Conservation (phyloP, 2,329 filamentous ascomycete genomes). For the Neonectria sp. region DNA sequence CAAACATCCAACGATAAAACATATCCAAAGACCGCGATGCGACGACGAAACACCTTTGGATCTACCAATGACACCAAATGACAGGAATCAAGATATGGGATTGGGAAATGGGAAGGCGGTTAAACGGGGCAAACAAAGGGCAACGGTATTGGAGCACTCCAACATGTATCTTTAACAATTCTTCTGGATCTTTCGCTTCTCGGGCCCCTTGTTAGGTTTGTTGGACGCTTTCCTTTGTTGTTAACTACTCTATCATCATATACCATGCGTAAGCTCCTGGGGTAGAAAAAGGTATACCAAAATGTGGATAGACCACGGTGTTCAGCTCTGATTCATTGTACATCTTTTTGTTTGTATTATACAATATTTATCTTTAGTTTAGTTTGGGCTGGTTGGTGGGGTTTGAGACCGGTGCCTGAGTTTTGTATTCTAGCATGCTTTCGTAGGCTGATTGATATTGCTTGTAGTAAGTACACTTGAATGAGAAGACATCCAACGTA, state of each 20-base stretch:
- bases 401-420: background rate
- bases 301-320: conserved; percentile 48
- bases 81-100: conserved; percentile 28
- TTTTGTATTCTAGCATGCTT: background rate
- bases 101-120: conserved; percentile 22
- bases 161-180: conserved; percentile 38
- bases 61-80: conserved; percentile 25
- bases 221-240: conserved; percentile 30
- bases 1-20: conserved; percentile 21
- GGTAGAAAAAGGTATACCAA: conserved; percentile 51
- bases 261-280: conserved; percentile 46
- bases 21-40: conserved; percentile 21
- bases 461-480: background rate
- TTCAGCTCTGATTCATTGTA: conserved; percentile 36
- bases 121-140: conserved; percentile 22
- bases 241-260: conserved; percentile 39
- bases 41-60: conserved; percentile 26
- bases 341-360: conserved; percentile 27
- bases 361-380: conserved; percentile 17
- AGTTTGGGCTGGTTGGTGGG: background rate
- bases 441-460: background rate
- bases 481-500: background rate
- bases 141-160: conserved; percentile 27
- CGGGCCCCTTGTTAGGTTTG: conserved; percentile 25
- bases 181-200: conserved; percentile 34